A percentile compares a stretch with the other conserved stretches of the same genome.
Conservation (phyloP, 352 stramenopile genomes). For the Pythium volutum region DNA sequence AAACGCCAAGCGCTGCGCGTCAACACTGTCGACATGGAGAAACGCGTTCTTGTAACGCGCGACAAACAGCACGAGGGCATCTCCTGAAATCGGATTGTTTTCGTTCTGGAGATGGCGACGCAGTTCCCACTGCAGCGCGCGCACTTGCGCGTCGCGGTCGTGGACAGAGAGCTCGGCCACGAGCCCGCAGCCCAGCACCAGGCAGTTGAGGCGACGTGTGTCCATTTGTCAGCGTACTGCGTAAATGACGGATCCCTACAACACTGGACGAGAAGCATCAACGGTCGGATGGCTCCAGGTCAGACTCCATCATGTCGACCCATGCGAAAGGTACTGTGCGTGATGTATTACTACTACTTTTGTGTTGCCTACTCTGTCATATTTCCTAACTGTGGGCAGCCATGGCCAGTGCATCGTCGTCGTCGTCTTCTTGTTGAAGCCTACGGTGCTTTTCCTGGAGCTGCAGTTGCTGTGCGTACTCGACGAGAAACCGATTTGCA, state of each 20-base stretch:
- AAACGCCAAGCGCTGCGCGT: background rate
- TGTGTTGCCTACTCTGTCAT: too few species aligned
- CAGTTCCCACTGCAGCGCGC: conserved; percentile 1
- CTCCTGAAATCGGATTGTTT: background rate
- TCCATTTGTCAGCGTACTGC: conserved; percentile 2
- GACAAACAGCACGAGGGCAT: background rate
- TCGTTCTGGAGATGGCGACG: background rate
- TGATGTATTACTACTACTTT: too few species aligned
- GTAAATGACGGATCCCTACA: background rate
- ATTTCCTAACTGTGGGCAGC: conserved; percentile 6
- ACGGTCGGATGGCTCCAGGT: background rate
- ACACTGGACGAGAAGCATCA: background rate
- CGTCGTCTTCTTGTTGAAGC: background rate
- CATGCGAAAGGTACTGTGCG: too few species aligned
- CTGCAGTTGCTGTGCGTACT: conserved; percentile 69
- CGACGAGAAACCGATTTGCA: conserved; percentile 80
- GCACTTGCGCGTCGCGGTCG: conserved; percentile 1
- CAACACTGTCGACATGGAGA: background rate
- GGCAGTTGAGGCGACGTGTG: conserved; percentile 1
- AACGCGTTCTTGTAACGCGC: background rate
- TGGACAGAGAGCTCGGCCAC: background rate
- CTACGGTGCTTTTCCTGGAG: conserved; percentile 20
- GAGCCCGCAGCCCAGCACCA: background rate
- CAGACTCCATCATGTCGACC: background rate
- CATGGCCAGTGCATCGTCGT: too few species aligned